These are phyloP conservation scores for Metarhizium rileyi DNA, from an alignment of 2,329 filamentous ascomycete genomes.

Conservation along the genomic window DNA sequence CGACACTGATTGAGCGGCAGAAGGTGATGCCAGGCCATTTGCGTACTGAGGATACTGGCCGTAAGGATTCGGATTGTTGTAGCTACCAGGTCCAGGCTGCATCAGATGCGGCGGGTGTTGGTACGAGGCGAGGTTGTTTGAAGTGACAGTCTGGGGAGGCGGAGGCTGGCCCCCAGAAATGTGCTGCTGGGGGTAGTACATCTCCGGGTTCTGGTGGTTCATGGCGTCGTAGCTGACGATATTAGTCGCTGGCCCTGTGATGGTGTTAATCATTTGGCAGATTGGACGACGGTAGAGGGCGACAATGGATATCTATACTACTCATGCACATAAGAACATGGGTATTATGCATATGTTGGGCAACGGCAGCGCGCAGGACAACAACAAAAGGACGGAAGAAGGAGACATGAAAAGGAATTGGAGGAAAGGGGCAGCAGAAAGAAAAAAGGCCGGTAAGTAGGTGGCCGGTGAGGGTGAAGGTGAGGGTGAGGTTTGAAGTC, in stretches of 20 bases:
- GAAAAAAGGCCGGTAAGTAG: conserved; percentile 8
- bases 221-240: conserved; percentile 44
- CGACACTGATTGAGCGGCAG: conserved; percentile 56
- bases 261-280: conserved; percentile 41
- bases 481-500: conserved; percentile 17
- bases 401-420: neutral
- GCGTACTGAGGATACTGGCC: conserved; percentile 58
- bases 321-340: neutral
- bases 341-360: neutral
- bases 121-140: conserved; percentile 65
- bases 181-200: conserved; percentile 73
- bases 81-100: conserved; percentile 62
- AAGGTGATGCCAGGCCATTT: conserved; percentile 74
- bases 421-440: conserved; percentile 17
- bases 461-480: conserved; percentile 2
- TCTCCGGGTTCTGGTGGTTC: conserved; percentile 46
- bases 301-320: neutral
- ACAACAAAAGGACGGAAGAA: neutral
- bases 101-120: conserved; percentile 66
- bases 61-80: conserved; percentile 53
- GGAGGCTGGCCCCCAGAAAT: conserved; percentile 70
- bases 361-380: neutral
- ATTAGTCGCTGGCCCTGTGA: conserved; percentile 20
- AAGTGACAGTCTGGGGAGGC: conserved; percentile 66
- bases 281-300: conserved; percentile 54